Evolutionary conservation across 164 flowering plant species (phyloP).

Genomic region (Protea cynaroides): DNA sequence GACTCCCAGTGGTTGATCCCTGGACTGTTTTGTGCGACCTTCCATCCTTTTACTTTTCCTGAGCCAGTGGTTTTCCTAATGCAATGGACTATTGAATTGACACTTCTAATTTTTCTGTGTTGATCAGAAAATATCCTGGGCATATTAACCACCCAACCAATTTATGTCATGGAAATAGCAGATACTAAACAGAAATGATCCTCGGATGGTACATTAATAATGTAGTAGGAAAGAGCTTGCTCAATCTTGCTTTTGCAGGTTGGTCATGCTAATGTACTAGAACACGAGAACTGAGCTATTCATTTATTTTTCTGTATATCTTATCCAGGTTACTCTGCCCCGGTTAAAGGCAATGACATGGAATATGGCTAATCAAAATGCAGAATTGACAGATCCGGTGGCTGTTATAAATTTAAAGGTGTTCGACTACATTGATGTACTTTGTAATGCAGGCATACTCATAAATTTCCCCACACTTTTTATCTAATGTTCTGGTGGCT

Average conservation of each 20-base stretch:
- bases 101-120: not conserved
- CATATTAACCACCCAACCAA: not conserved
- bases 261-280: not conserved
- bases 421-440: constrained; percentile 2
- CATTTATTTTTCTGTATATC: not conserved
- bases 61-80: not conserved
- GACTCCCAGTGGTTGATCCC: not conserved
- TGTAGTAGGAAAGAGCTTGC: not conserved
- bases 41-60: not conserved
- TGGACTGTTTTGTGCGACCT: not conserved
- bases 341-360: constrained; percentile 57
- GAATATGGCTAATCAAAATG: constrained; percentile 42
- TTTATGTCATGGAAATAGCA: not conserved
- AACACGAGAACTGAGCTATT: not conserved
- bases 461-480: not conserved
- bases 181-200: not conserved
- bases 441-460: not conserved
- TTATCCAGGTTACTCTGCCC: constrained; percentile 38
- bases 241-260: not conserved
- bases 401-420: constrained; percentile 44
- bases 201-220: too few species aligned
- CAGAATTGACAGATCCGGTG: constrained; percentile 29
- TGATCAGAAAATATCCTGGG: not conserved
- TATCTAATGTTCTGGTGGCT: not conserved
- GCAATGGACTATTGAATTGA: not conserved